A percentile compares a stretch with the other conserved stretches of the same genome.
Conservation (phyloP, 2,329 filamentous ascomycete species). For the Pseudogymnoascus sp. region DNA sequence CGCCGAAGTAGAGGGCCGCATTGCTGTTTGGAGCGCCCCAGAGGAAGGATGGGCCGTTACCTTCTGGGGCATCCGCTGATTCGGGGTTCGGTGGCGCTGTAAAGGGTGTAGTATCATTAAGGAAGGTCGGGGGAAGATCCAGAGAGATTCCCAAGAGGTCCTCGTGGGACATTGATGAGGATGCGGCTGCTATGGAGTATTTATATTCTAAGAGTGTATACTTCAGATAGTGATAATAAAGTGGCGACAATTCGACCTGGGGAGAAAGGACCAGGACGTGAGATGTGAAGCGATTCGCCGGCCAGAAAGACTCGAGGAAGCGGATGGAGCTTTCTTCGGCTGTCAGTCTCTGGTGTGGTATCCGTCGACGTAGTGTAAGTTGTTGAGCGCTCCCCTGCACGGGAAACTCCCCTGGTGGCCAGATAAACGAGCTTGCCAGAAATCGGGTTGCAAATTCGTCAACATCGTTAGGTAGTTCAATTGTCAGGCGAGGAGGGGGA, state of each 20-base stretch:
- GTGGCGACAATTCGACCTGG: constrained; percentile 68
- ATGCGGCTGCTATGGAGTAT: constrained; percentile 49
- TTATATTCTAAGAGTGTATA: constrained; percentile 71
- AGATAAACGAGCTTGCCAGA: constrained; percentile 52
- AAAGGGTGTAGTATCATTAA: constrained; percentile 56
- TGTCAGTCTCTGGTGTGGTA: constrained; percentile 51
- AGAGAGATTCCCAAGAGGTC: constrained; percentile 73
- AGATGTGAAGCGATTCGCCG: constrained; percentile 51
- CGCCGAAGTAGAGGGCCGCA: constrained; percentile 73
- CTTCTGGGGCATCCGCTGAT: constrained; percentile 22
- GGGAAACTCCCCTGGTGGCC: constrained; percentile 48
- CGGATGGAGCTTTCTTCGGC: constrained; percentile 66
- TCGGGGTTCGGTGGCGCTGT: constrained; percentile 33
- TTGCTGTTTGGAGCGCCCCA: constrained; percentile 83
- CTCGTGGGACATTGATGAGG: constrained; percentile 39
- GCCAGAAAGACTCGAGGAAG: constrained; percentile 85
- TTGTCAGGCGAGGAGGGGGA: constrained; percentile 65
- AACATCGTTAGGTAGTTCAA: constrained; percentile 70
- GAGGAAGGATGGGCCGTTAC: constrained; percentile 49
- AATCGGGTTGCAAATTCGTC: constrained; percentile 59
- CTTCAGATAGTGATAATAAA: constrained; percentile 81
- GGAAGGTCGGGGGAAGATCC: constrained; percentile 57
- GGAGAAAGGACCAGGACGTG: constrained; percentile 83
- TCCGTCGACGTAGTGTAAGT: constrained; percentile 68
- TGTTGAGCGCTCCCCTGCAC: constrained; percentile 38